These are phyloP conservation scores for Ceriops tagal DNA, from an alignment of 345 rosid genomes.

Conservation along the genomic window DNA sequence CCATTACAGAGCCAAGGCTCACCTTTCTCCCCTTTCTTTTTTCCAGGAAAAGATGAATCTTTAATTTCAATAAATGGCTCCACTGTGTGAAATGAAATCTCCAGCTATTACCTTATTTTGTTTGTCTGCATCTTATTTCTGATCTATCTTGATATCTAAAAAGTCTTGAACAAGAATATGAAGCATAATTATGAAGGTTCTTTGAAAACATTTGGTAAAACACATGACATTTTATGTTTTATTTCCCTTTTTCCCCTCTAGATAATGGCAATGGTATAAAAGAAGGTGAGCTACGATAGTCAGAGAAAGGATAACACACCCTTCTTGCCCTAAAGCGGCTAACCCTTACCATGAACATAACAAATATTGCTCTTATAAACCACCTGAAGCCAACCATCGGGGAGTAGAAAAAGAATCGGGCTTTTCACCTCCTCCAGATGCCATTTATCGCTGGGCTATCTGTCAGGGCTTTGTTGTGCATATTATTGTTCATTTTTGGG, in stretches of 20 bases:
- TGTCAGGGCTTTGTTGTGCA: conserved; percentile 2
- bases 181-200: no score
- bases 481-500: neutral
- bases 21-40: neutral
- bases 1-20: neutral
- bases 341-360: conserved; percentile 59
- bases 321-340: conserved; percentile 43
- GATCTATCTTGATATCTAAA: neutral
- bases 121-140: neutral
- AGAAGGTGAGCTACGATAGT: conserved; percentile 31
- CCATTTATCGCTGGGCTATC: neutral
- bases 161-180: neutral
- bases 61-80: neutral
- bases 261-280: conserved; percentile 36
- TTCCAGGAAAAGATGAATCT: neutral
- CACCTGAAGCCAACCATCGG: conserved; percentile 21
- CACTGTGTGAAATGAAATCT: neutral
- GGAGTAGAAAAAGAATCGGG: conserved; percentile 45
- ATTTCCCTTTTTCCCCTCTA: conserved; percentile 18
- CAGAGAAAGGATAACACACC: conserved; percentile 34
- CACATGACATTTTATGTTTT: neutral
- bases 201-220: conserved; percentile 3
- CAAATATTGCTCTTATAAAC: conserved; percentile 41
- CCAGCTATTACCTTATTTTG: neutral
- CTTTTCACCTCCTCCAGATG: conserved; percentile 19